Percentiles rank a stretch among this genome's conserved stretches.
Evolutionary conservation across 129 eudicot genomes (phyloP).

Genomic region (Kitagawia praeruptora): DNA sequence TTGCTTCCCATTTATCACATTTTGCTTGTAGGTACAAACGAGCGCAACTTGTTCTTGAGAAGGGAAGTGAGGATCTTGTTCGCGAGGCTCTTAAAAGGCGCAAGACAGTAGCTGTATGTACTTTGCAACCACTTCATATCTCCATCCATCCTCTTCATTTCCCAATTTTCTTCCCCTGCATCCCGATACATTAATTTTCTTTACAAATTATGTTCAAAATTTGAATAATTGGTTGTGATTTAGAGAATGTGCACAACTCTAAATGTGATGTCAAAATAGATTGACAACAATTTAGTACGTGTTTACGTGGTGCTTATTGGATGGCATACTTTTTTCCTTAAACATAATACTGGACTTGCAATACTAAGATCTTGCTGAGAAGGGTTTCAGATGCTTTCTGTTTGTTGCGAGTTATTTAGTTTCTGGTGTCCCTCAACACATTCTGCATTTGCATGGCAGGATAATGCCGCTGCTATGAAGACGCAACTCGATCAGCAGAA

Average conservation of each 20-base stretch:
- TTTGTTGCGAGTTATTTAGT: not conserved
- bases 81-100: conserved; percentile 97
- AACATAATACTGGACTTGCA: not conserved
- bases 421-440: not conserved
- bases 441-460: conserved; percentile 32
- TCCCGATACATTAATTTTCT: not conserved
- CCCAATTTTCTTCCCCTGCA: not conserved
- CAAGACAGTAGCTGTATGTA: conserved; percentile 89
- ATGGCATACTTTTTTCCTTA: not conserved
- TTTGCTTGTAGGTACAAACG: conserved; percentile 56
- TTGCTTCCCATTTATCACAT: conserved; percentile 4
- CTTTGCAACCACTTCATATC: not conserved
- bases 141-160: not conserved
- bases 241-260: not conserved
- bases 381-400: not conserved
- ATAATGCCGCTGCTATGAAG: conserved; percentile 75
- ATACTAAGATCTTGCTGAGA: not conserved
- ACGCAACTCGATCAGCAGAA: conserved; percentile 95
- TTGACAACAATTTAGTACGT: not conserved
- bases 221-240: not conserved
- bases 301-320: not conserved
- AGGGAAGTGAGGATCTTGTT: conserved; percentile 98
- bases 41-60: conserved; percentile 93
- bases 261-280: not conserved
- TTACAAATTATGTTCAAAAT: not conserved